Conservation (phyloP, 2,329 filamentous ascomycete genomes). For the Arthrobotrys iridis region DNA sequence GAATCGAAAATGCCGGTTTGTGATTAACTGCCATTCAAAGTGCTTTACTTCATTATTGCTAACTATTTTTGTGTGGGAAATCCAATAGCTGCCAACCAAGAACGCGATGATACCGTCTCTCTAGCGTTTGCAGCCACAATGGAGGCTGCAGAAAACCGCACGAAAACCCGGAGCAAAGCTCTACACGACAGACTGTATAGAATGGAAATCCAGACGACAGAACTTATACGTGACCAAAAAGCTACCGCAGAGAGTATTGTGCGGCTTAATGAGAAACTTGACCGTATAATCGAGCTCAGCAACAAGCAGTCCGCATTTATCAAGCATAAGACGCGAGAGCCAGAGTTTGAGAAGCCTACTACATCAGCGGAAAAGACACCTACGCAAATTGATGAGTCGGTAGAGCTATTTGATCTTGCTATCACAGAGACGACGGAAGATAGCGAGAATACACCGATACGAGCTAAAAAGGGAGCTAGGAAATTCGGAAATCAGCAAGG, state of each 20-base stretch:
- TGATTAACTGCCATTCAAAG: too few species aligned
- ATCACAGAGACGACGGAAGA: slow-evolving; percentile 9
- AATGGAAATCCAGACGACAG: too few species aligned
- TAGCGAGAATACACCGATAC: slow-evolving; percentile 7
- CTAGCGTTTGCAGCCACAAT: too few species aligned
- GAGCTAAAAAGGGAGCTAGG: slow-evolving; percentile 23
- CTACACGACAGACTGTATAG: background rate
- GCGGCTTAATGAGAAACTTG: background rate
- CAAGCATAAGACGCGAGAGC: background rate
- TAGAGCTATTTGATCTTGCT: slow-evolving; percentile 9
- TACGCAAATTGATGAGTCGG: background rate
- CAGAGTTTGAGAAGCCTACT: background rate
- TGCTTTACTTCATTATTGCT: too few species aligned
- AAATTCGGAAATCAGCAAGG: background rate
- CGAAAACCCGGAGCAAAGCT: too few species aligned
- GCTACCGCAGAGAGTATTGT: background rate
- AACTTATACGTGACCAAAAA: background rate
- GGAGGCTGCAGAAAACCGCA: too few species aligned
- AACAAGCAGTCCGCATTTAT: too few species aligned
- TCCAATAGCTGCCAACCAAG: too few species aligned
- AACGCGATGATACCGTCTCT: too few species aligned
- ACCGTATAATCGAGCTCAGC: background rate
- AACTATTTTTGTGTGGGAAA: too few species aligned
- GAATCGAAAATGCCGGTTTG: too few species aligned
- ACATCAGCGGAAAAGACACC: slow-evolving; percentile 15